Percentiles rank a stretch among this genome's conserved stretches.
These are phyloP conservation scores for Geranium incanum DNA, from an alignment of 441 rosid genomes.

Conservation along the genomic window DNA sequence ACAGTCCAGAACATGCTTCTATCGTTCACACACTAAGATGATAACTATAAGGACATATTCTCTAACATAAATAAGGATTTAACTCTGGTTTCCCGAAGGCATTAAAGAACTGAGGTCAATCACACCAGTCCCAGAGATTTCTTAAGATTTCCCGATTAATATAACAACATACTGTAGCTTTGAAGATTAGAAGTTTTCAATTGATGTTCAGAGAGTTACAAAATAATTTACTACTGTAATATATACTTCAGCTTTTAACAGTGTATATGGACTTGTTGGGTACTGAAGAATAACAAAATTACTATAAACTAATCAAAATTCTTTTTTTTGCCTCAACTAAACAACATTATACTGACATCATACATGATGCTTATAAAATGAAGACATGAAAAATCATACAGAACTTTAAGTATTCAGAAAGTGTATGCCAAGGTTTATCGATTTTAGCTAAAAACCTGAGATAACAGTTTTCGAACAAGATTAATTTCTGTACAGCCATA, in stretches of 20 bases:
- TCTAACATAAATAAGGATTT: not conserved
- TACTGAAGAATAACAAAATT: not conserved
- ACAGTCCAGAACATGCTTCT: not conserved
- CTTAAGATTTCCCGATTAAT: not conserved
- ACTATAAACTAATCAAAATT: not conserved
- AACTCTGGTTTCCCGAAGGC: slow-evolving; percentile 1
- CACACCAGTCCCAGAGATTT: not conserved
- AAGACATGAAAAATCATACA: not conserved
- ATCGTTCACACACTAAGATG: not conserved
- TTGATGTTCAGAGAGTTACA: not conserved
- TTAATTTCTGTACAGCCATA: not conserved
- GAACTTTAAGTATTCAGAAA: not conserved
- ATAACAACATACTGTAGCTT: not conserved
- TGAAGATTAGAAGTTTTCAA: not conserved
- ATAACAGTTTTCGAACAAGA: not conserved
- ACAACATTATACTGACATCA: not conserved
- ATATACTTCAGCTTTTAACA: slow-evolving; percentile 4
- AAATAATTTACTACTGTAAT: not conserved
- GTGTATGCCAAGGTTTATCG: slow-evolving; percentile 1
- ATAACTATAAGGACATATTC: not conserved
- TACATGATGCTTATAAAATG: not conserved
- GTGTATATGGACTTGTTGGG: not conserved
- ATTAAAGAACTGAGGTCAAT: not conserved
- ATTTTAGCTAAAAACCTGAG: not conserved
- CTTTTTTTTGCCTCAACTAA: not conserved